phyloP scores from a whole-genome alignment of 2,329 filamentous ascomycete species.

The Furcasterigmium furcatum region DNA sequence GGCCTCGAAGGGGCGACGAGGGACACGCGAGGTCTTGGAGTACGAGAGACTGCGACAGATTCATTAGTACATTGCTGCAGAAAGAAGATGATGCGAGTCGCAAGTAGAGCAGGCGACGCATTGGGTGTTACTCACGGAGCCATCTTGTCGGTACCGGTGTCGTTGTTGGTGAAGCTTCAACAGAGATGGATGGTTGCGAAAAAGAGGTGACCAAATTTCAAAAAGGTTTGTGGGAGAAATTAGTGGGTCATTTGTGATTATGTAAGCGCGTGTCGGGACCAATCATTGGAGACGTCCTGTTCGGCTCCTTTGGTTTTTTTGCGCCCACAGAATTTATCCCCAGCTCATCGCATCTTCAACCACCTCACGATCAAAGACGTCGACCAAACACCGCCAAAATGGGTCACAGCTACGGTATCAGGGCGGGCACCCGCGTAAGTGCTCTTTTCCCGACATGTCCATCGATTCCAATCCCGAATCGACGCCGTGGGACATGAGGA shows the following conservation, averaged over 20 bases:
- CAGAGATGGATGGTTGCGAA: neutral
- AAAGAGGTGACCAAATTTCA: too few relatives aligned
- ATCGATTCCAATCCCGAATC: conserved; percentile 8
- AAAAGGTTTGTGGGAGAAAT: neutral
- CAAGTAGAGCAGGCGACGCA: neutral
- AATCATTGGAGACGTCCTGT: neutral
- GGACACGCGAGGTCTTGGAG: conserved; percentile 99
- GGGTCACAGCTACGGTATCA: conserved; percentile 85
- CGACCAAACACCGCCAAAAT: conserved; percentile 51
- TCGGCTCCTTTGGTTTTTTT: too few relatives aligned
- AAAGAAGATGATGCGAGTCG: neutral
- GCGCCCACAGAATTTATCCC: too few relatives aligned
- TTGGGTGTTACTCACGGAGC: conserved; percentile 31
- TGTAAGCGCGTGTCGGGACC: too few relatives aligned
- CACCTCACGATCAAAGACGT: conserved; percentile 9
- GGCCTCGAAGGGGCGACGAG: conserved; percentile 97
- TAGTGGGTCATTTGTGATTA: too few relatives aligned
- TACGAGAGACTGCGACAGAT: conserved; percentile 60
- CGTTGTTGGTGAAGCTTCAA: neutral
- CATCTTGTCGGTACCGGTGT: conserved; percentile 28
- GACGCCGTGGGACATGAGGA: too few relatives aligned
- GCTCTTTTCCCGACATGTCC: conserved; percentile 10
- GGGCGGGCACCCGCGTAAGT: conserved; percentile 80
- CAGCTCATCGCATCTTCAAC: conserved; percentile 25
- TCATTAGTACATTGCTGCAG: conserved; percentile 11